Evolutionary conservation across 345 rosid genomes (phyloP), one percentile per base, ranked within the genome.

Genomic region (Eucalyptus fibrosa): DNA sequence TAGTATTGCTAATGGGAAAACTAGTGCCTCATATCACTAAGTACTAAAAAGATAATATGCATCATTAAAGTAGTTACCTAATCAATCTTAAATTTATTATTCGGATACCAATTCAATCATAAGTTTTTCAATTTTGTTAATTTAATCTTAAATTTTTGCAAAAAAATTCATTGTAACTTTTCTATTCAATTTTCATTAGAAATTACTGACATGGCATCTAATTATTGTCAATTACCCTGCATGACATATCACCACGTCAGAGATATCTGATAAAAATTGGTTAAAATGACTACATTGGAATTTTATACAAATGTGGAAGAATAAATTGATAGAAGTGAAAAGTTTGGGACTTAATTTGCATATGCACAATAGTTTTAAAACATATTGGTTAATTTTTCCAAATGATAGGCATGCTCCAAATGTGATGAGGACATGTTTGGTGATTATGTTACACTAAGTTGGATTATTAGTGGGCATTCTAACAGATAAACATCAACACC

Each of bases 81-180:
- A 77, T 77, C 5, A 0, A 0, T 37, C 24, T 13, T 21, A 8
- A 77, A 40, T 8, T 9, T 77, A 77, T 10, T 40, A 0, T 40
- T 6, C 5, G 0, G 0, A 21, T 37, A 0, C 1, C 15, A 37
- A 19, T 40, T 77, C 8, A 40, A 26, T 77, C 0, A 3, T 77
- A 21, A 77, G 3, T 2, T 37, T 11, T 77, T 21, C 2, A 77
- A 37, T 77, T 40, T 37, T 12, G 0, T 21, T 5, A 77, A 77
- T 40, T 77, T 40, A 77, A 37, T 37, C 9, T 2, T 21, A 37
- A 40, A 21, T 5, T 77, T 77, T 40, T 40, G 3, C 13, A 14
- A 15, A 7, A 77, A 77, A 40, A 6, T 21, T 21, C 8, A 40
- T 19, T 11, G 8, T 42, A 77, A 3, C 12, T 40, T 12, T 69